Evolutionary conservation across 768 basidiomycete genomes (phyloP), one percentile per base, ranked within the genome.

Genomic region (Rickenella mellea): DNA sequence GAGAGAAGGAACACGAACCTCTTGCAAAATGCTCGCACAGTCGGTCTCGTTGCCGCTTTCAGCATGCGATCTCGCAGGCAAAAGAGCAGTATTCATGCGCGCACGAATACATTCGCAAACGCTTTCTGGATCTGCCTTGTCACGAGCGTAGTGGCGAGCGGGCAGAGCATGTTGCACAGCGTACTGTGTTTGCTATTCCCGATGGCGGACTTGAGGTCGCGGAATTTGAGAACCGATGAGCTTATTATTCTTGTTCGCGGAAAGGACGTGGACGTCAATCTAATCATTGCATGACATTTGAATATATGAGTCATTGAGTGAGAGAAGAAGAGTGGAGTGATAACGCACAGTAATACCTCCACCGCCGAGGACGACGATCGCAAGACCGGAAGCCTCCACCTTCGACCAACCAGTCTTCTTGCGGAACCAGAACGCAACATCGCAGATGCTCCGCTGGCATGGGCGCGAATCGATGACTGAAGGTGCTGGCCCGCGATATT

Each of bases 281-380:
- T 54, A 45, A 44, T 55, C 55, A 20, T 48, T 38, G 52, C 53
- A 54, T 17, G 55, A n/a, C n/a, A n/a, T n/a, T n/a, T 41, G 47
- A 40, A 43, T 11, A 21, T 44, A 22, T 28, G 30, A 44, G 45
- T 47, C 31, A 44, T 48, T 8, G 42, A 37, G 27, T 46, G 42
- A 10, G 33, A 19, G n/a, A 20, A 19, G 6, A 27, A 36, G 32
- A 35, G 38, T 3, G 35, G 41, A 29, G 53, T 27, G 25, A 45
- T 45, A 2, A 56, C 41, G 27, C 53, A 45, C 65, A 51, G 24
- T 55, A 50, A 71, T 63, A 46, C 69, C 70, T 50, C 63, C 55
- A 36, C 69, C 69, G 24, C 61, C 58, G 41, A 68, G 55, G 50
- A 68, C 58, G 45, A 65, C 61, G 47, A 67, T 65, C 32, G 65